Evolutionary conservation across 2,329 filamentous ascomycete species (phyloP).

Genomic region (Cordyceps tenuipes): DNA sequence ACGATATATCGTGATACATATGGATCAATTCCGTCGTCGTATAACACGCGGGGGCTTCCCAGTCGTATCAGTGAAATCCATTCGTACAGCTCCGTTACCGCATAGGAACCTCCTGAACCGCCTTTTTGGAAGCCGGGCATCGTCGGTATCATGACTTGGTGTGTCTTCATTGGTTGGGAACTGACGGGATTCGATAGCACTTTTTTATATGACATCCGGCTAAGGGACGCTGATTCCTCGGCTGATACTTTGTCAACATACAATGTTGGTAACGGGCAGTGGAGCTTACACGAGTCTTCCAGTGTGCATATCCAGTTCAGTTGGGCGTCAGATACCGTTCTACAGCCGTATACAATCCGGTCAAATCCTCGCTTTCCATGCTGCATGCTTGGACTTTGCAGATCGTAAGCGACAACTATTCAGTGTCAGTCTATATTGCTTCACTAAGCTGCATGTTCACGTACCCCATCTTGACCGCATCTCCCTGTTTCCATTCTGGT

Average conservation of each 20-base stretch:
- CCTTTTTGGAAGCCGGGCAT: slow-evolving; percentile 28
- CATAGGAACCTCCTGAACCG: slow-evolving; percentile 49
- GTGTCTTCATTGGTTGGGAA: slow-evolving; percentile 2
- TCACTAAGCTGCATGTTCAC: slow-evolving; percentile 16
- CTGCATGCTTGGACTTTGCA: slow-evolving; percentile 67
- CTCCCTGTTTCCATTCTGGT: slow-evolving; percentile 47
- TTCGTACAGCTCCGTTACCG: slow-evolving; percentile 58
- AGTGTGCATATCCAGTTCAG: slow-evolving; percentile 66
- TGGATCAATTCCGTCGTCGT: slow-evolving; percentile 53
- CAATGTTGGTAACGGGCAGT: not conserved
- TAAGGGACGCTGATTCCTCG: not conserved
- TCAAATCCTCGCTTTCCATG: slow-evolving; percentile 79
- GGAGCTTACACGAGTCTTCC: slow-evolving; percentile 34
- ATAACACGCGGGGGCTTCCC: slow-evolving; percentile 52
- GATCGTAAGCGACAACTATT: slow-evolving; percentile 66
- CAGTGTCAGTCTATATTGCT: slow-evolving; percentile 19
- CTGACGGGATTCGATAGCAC: not conserved
- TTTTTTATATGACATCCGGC: not conserved
- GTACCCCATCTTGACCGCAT: slow-evolving; percentile 67
- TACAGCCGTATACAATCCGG: slow-evolving; percentile 66
- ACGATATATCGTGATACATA: slow-evolving; percentile 61
- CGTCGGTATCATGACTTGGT: slow-evolving; percentile 19
- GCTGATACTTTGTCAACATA: not conserved
- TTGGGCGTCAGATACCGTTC: slow-evolving; percentile 62
- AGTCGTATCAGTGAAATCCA: slow-evolving; percentile 65